phyloP scores from a whole-genome alignment of 106 monocot species.

The Allium cepa region DNA sequence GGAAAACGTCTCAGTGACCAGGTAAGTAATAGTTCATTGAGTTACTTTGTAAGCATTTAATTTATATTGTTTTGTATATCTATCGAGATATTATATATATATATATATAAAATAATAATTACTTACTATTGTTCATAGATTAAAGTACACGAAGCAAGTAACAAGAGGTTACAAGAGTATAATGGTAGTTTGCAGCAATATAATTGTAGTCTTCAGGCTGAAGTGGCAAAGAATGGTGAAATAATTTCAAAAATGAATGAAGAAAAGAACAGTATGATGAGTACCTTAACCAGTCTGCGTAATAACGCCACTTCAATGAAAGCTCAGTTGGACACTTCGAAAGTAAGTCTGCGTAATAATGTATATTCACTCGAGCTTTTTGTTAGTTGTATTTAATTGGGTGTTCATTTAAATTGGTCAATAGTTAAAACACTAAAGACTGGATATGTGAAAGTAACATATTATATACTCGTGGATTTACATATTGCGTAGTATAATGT shows the following conservation, averaged over 20 bases:
- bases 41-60: not conserved
- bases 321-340: slow-evolving; percentile 47
- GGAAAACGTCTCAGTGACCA: slow-evolving; percentile 28
- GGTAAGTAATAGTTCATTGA: slow-evolving; percentile 31
- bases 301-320: slow-evolving; percentile 34
- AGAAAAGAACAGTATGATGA: slow-evolving; percentile 65
- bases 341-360: slow-evolving; percentile 31
- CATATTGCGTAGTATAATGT: no score
- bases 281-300: slow-evolving; percentile 32
- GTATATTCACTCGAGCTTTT: no score
- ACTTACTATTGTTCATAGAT: slow-evolving; percentile 19
- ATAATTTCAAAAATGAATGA: slow-evolving; percentile 41
- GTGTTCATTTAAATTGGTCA: no score
- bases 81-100: not conserved
- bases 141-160: slow-evolving; percentile 52
- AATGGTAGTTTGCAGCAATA: slow-evolving; percentile 81
- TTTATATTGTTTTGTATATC: not conserved
- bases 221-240: slow-evolving; percentile 33
- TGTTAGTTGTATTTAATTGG: no score
- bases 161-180: slow-evolving; percentile 68
- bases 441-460: no score
- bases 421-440: no score
- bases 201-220: slow-evolving; percentile 67
- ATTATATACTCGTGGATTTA: no score
- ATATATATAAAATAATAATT: no score